Conservation (phyloP, 306 rosid species). For the Hippophae gyantsensis region DNA sequence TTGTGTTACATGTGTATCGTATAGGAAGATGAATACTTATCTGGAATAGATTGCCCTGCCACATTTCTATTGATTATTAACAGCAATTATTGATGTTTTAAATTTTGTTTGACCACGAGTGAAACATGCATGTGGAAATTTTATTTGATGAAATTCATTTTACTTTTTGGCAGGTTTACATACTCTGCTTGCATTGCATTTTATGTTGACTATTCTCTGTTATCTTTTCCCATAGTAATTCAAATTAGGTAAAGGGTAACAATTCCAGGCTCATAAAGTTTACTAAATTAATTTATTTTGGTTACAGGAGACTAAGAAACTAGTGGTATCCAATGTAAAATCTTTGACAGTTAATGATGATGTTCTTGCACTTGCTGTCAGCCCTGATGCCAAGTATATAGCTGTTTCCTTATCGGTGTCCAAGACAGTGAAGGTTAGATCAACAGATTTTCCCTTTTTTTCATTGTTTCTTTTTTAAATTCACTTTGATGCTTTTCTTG, state of each 20-base stretch:
- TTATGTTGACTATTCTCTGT: too few relatives aligned
- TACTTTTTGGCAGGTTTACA: too few relatives aligned
- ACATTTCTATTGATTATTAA: too few relatives aligned
- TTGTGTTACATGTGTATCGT: not conserved
- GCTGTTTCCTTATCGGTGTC: slow-evolving; percentile 75
- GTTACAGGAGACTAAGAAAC: slow-evolving; percentile 56
- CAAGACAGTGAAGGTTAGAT: slow-evolving; percentile 68
- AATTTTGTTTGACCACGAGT: too few relatives aligned
- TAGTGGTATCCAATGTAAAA: slow-evolving; percentile 49
- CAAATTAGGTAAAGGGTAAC: not conserved
- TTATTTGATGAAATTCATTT: too few relatives aligned
- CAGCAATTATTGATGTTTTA: too few relatives aligned
- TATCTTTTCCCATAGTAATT: not conserved
- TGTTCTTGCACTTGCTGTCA: slow-evolving; percentile 65
- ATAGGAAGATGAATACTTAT: too few relatives aligned
- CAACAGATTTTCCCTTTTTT: slow-evolving; percentile 4
- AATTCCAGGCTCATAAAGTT: not conserved
- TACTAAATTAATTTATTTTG: slow-evolving; percentile 16
- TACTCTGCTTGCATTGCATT: too few relatives aligned
- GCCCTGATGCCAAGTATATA: slow-evolving; percentile 86
- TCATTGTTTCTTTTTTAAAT: slow-evolving; percentile 7
- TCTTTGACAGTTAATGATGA: slow-evolving; percentile 85
- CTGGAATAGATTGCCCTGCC: too few relatives aligned
- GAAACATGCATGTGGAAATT: too few relatives aligned
- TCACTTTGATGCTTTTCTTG: slow-evolving; percentile 7